phyloP scores from a whole-genome alignment of 2,329 filamentous ascomycete species.

The Pestalotiopsis sp. region DNA sequence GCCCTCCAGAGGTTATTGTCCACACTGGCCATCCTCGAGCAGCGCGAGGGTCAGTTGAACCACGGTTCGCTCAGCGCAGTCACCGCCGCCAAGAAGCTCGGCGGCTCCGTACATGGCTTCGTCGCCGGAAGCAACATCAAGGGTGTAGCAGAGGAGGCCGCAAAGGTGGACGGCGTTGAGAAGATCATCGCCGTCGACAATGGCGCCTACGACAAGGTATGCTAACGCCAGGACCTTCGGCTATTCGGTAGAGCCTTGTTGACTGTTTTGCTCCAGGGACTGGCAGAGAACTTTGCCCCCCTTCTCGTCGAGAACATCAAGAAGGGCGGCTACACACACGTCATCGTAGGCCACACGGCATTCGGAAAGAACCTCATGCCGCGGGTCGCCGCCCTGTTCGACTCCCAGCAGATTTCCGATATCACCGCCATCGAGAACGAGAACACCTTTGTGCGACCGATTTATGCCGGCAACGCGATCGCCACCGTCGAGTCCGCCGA shows the following conservation, averaged over 20 bases:
- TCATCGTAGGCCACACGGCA: constrained; percentile 87
- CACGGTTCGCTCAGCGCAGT: constrained; percentile 81
- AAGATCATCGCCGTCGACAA: constrained; percentile 92
- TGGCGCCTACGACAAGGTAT: constrained; percentile 86
- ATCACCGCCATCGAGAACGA: constrained; percentile 85
- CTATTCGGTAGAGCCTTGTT: not conserved
- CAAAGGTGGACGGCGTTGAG: constrained; percentile 86
- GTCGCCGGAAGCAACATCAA: constrained; percentile 81
- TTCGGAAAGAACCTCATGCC: constrained; percentile 97
- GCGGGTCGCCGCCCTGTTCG: constrained; percentile 85
- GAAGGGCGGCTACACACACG: constrained; percentile 89
- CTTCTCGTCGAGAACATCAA: constrained; percentile 95
- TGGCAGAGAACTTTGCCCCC: constrained; percentile 93
- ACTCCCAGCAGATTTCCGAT: constrained; percentile 92
- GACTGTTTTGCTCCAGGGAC: constrained; percentile 56
- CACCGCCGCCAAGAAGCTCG: constrained; percentile 83
- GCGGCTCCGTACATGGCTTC: constrained; percentile 83
- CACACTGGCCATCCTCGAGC: constrained; percentile 89
- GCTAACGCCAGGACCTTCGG: constrained; percentile 1
- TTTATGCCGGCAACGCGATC: constrained; percentile 97
- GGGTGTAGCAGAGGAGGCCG: constrained; percentile 76
- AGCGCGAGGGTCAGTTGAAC: constrained; percentile 86
- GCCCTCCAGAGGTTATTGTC: constrained; percentile 73
- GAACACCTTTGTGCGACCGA: constrained; percentile 93
- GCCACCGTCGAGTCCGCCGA: constrained; percentile 92